Percentiles rank a stretch among this genome's conserved stretches.
These are phyloP conservation scores for Metarhizium sp. DNA, from an alignment of 2,329 filamentous ascomycete genomes.

Conservation along the genomic window DNA sequence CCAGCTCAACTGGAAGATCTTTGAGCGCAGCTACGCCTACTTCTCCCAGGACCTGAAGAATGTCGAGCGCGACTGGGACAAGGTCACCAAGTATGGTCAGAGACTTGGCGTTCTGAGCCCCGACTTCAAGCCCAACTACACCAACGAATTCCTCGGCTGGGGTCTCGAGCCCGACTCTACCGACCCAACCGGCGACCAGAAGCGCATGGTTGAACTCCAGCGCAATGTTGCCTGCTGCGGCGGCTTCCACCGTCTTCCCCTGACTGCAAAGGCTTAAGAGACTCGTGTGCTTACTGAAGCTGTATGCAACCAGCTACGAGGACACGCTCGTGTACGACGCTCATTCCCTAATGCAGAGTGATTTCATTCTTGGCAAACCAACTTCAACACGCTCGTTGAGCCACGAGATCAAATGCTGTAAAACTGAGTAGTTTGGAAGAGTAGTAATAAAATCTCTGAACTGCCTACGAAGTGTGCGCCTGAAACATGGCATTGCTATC, in stretches of 20 bases:
- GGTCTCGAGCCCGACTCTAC: conserved; percentile 50
- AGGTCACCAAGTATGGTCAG: conserved; percentile 71
- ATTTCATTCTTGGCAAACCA: background rate
- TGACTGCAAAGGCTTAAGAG: conserved; percentile 4
- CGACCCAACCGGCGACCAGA: conserved; percentile 65
- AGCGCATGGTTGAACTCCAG: conserved; percentile 62
- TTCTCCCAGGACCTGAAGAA: conserved; percentile 69
- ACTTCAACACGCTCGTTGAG: background rate
- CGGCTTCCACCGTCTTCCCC: conserved; percentile 47
- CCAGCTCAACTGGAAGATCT: conserved; percentile 65
- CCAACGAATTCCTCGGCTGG: conserved; percentile 63
- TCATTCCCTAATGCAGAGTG: background rate
- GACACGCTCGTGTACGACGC: background rate
- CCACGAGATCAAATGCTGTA: background rate
- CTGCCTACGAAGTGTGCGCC: background rate
- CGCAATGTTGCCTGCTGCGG: conserved; percentile 54
- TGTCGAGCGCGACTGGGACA: conserved; percentile 63
- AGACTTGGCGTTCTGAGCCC: conserved; percentile 57
- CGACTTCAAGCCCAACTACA: conserved; percentile 63
- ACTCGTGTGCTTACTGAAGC: background rate
- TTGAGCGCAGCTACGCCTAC: conserved; percentile 69
- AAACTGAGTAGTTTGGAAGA: background rate
- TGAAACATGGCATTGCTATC: no score
- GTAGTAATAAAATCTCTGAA: background rate
- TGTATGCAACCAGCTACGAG: background rate